Base-by-base conservation (phyloP, 2,329 filamentous ascomycete genomes). In the Fusarium incarnatum region DNA sequence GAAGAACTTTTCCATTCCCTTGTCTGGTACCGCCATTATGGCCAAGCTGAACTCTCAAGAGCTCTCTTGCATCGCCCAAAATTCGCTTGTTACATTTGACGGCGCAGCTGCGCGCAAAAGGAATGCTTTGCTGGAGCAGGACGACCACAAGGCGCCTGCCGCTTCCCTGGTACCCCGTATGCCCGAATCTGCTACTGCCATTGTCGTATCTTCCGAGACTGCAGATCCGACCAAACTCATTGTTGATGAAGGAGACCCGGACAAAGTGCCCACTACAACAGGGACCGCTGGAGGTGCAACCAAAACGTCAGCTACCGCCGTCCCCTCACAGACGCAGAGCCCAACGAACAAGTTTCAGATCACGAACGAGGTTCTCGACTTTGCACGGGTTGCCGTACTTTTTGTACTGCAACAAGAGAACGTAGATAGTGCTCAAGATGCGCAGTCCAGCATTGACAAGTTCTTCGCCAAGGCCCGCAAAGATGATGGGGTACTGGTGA, bases 71-170 rank as follows among this genome's bases (percentile, higher is more conserved):
- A 88, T 89, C 11, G 89, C 91, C 0, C 92, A 98, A 78, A 98
- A 98, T 75, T 91, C 94, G 0, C 85, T 99, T 6, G 91, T 98
- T 18, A 94, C 92, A 0, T 97, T 98, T 78, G 88, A 92, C 72
- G 91, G 90, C 7, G 79, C 79, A 58, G 79, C 82, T 4, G 77
- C 79, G 6, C 79, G 83, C 30, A 70, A 76, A 16, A 78, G 79
- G 20, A 74, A 71, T 16, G 74, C 69, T 7, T 64, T 76, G 18
- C 67, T 76, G 8, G 73, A 77, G 41, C 68, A 70, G 20, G 72
- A 68, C 15, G 67, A 70, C 28, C 49, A 58, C n/a, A 58, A 65
- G 42, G 41, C 58, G 10, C 49, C 52, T n/a, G 47, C 59, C 23
- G 55, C 65, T 23, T 55, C 56, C n/a, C 44, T 56, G 16, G 57